Base-by-base conservation (phyloP, 2,329 filamentous ascomycete genomes). In the Claviceps quebecensis region DNA sequence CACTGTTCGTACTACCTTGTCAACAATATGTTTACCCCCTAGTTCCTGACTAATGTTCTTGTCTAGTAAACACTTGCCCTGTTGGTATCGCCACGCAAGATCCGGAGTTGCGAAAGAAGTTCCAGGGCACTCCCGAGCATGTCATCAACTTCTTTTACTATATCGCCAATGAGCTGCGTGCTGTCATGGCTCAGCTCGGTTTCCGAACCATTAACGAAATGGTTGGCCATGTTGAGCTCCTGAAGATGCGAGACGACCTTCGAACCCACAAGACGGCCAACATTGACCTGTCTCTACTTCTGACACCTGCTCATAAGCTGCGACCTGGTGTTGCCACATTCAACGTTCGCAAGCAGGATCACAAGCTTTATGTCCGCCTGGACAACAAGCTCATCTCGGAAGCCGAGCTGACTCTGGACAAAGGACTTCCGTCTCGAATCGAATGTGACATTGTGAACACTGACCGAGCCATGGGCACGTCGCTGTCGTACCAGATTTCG, bases 91-190 rank as follows among this genome's bases (percentile, higher is more conserved):
- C 91, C 3, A 95, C 90, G 0, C 91, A 97, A 65, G 90, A 96
- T 61, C 89, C 89, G n/a, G 86, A 91, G 65, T 77, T 97, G 2
- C 81, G 91, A 54, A 86, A 90, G 76, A 97, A 96, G 72, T 96
- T 97, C 69, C 76, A 83, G 59, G 91, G 91, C 55, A 90, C 87
- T 1, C 90, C 91, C 11, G 91, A 97, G 71, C 88, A 96, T 60
- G 90, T 95, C 53, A 96, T 97, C 69, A 97, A 96, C 77, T 96
- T 96, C 76, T 95, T 95, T 73, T 97, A 96, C 73, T 97, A 96
- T 63, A 78, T 97, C 49, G 86, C 91, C 59, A 97, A 97, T 64
- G 91, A 97, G 72, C 80, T 97, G 53, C 84, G 91, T 64, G 88
- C 90, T 38, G 95, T 97, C 69, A 96, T 97, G 91, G 90, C 91